Conservation (phyloP, 805 yeast species). For the Ogataea siamensis region DNA sequence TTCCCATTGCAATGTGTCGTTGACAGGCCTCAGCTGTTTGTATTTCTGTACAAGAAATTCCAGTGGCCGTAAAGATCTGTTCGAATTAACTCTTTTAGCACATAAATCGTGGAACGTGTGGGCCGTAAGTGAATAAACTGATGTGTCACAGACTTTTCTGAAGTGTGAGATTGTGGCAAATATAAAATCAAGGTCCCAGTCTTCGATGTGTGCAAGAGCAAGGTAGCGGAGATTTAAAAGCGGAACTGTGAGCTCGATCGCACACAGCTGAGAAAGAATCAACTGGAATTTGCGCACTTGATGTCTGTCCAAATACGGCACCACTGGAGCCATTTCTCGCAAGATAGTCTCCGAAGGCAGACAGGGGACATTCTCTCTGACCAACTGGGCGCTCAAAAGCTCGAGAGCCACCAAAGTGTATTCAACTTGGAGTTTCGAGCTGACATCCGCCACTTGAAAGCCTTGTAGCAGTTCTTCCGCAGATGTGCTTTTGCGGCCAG, state of each 20-base stretch:
- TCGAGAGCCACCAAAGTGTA: constrained; percentile 3
- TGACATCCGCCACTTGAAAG: neutral
- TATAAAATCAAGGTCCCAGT: neutral
- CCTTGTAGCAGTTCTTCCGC: constrained; percentile 1
- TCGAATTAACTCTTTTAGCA: constrained; percentile 3
- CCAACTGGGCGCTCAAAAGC: too few relatives aligned
- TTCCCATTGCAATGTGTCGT: constrained; percentile 8
- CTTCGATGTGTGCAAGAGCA: neutral
- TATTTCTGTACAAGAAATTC: constrained; percentile 5
- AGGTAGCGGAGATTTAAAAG: neutral
- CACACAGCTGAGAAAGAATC: neutral
- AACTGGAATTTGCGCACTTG: neutral
- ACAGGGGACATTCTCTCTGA: too few relatives aligned
- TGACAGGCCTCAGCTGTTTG: neutral
- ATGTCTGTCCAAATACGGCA: neutral
- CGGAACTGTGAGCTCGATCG: neutral
- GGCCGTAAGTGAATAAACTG: constrained; percentile 15
- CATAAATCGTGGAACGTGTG: constrained; percentile 11
- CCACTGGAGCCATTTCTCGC: constrained; percentile 1
- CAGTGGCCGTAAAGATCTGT: constrained; percentile 5
- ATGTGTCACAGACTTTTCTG: constrained; percentile 1
- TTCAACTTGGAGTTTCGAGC: neutral
- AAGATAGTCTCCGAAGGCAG: constrained; percentile 1
- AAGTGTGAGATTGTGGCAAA: constrained; percentile 3
- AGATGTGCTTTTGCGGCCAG: neutral